phyloP scores from a whole-genome alignment of 768 basidiomycete species.

The Xerocomus potaroensis region DNA sequence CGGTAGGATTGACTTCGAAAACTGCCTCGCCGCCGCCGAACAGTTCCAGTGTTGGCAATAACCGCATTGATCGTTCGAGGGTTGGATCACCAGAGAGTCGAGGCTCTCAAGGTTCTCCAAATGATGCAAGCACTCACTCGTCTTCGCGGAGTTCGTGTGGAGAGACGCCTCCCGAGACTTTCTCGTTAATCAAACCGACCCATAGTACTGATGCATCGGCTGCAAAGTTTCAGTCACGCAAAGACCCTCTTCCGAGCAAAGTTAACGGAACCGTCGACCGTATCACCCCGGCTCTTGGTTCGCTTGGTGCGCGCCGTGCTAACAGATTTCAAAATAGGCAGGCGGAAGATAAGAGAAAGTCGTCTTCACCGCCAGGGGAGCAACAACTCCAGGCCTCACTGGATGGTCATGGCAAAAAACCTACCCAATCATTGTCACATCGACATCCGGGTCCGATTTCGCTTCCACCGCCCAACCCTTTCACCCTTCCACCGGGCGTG shows the following conservation, averaged over 20 bases:
- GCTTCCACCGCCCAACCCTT: constrained; percentile 55
- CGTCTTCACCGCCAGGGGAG: constrained; percentile 12
- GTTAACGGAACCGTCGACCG: constrained; percentile 17
- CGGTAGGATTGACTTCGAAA: constrained; percentile 6
- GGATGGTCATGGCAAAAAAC: constrained; percentile 15
- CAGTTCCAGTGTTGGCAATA: not conserved
- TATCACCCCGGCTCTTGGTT: constrained; percentile 21
- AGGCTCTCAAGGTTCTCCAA: constrained; percentile 6
- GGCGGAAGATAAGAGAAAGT: constrained; percentile 23
- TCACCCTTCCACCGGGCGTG: constrained; percentile 37
- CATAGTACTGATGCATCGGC: constrained; percentile 8
- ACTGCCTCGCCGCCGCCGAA: constrained; percentile 8
- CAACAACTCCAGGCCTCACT: constrained; percentile 10
- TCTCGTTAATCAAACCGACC: constrained; percentile 15
- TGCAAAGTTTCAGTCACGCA: constrained; percentile 12
- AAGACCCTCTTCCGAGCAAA: constrained; percentile 8
- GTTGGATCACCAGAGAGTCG: constrained; percentile 17
- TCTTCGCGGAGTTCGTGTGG: constrained; percentile 6
- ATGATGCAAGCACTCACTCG: not conserved
- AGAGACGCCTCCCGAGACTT: constrained; percentile 3
- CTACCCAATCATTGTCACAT: constrained; percentile 29
- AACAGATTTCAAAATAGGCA: constrained; percentile 18
- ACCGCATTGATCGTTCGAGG: constrained; percentile 12
- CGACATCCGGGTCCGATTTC: constrained; percentile 70
- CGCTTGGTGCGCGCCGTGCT: constrained; percentile 30